A percentile compares a stretch with the other conserved stretches of the same genome.
Evolutionary conservation across 1,284 basidiomycete species (phyloP).

Genomic region (Cronartium quercuum): DNA sequence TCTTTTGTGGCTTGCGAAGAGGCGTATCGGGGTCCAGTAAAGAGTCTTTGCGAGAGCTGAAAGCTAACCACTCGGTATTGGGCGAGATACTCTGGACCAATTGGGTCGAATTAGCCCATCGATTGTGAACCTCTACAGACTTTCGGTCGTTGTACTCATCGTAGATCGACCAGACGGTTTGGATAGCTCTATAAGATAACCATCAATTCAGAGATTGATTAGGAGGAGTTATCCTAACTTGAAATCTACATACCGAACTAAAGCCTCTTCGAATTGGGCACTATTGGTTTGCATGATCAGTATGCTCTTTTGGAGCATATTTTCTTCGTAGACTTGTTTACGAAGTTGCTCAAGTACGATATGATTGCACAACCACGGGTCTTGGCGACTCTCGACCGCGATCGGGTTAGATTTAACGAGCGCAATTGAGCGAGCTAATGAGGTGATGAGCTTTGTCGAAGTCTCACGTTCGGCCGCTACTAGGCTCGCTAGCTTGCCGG

Average conservation of each 20-base stretch:
- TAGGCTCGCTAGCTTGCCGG: conserved; percentile 73
- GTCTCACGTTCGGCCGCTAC: conserved; percentile 92
- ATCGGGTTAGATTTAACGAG: conserved; percentile 94
- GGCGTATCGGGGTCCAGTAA: conserved; percentile 94
- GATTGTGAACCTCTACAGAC: conserved; percentile 69
- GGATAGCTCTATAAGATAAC: conserved; percentile 56
- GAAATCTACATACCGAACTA: conserved; percentile 62
- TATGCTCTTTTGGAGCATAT: conserved; percentile 94
- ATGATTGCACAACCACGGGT: conserved; percentile 75
- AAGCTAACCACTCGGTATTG: conserved; percentile 94
- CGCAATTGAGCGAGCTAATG: conserved; percentile 78
- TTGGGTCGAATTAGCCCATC: conserved; percentile 67
- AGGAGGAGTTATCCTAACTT: neutral
- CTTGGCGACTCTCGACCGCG: conserved; percentile 70
- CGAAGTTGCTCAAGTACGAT: conserved; percentile 79
- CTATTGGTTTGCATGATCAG: conserved; percentile 97
- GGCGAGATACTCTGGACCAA: conserved; percentile 79
- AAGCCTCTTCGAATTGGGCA: conserved; percentile 93
- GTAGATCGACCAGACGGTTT: conserved; percentile 94
- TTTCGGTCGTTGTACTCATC: conserved; percentile 93
- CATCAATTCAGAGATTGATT: neutral
- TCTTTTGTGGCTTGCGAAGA: conserved; percentile 55
- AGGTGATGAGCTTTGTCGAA: conserved; percentile 77
- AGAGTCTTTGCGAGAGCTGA: conserved; percentile 91
- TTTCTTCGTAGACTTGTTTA: conserved; percentile 88